Conservation (phyloP, 1,284 basidiomycete genomes). For the Naganishia sp. region DNA sequence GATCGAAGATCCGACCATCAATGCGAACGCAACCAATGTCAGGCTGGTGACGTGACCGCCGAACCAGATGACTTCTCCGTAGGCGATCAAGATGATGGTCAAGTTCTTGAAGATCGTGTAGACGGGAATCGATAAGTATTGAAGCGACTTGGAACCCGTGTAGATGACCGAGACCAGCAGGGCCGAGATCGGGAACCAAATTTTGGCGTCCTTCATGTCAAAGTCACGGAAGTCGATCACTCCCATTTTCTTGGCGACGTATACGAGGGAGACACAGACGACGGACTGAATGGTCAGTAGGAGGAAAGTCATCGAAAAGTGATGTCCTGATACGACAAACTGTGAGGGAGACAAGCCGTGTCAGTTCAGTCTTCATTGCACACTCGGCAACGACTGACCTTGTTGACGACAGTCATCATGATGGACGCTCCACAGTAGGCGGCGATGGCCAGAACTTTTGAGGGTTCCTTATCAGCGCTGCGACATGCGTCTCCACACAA, state of each 20-base stretch:
- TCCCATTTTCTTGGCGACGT: conserved; percentile 71
- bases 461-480: not conserved
- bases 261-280: conserved; percentile 80
- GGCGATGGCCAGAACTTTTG: conserved; percentile 70
- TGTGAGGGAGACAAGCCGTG: conserved; percentile 51
- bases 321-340: conserved; percentile 90
- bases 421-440: conserved; percentile 95
- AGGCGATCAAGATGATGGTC: conserved; percentile 97
- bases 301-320: conserved; percentile 97
- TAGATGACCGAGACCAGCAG: conserved; percentile 94
- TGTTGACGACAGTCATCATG: conserved; percentile 97
- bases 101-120: conserved; percentile 99
- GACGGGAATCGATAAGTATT: conserved; percentile 88
- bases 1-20: conserved; percentile 94
- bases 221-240: conserved; percentile 87
- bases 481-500: not conserved
- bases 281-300: conserved; percentile 87
- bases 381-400: conserved; percentile 60
- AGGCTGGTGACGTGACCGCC: conserved; percentile 83
- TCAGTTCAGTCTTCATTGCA: not conserved
- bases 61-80: conserved; percentile 98
- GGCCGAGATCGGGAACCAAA: conserved; percentile 93
- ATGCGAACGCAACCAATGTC: conserved; percentile 82
- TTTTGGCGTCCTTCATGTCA: conserved; percentile 79
- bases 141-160: conserved; percentile 96